Conservation (phyloP, 306 rosid genomes). For the Argentina anserina region DNA sequence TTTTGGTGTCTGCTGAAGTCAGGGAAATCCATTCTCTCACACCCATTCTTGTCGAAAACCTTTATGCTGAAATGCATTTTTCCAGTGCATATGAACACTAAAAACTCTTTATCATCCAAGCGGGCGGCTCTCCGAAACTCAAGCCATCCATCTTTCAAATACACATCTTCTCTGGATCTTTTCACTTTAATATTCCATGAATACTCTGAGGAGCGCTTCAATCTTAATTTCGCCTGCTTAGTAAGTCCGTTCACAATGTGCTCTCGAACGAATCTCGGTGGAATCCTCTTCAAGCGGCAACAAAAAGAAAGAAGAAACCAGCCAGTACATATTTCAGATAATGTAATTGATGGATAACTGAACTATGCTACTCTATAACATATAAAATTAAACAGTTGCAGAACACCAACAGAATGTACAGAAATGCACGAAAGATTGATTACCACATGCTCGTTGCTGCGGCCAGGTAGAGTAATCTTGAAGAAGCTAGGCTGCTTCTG, state of each 20-base stretch:
- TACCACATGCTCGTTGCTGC: conserved; percentile 23
- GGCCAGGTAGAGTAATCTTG: neutral
- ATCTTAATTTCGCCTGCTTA: neutral
- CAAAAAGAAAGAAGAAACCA: neutral
- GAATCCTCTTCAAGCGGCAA: conserved; percentile 14
- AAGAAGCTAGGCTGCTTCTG: neutral
- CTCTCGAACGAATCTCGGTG: conserved; percentile 1
- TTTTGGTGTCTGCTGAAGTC: neutral
- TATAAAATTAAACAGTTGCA: neutral
- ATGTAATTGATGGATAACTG: neutral
- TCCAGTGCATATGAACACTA: conserved; percentile 9
- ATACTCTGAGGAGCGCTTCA: neutral
- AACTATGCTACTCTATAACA: neutral
- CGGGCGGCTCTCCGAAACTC: conserved; percentile 9
- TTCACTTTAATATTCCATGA: neutral
- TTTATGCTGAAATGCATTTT: conserved; percentile 7
- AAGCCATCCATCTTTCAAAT: conserved; percentile 13
- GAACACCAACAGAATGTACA: neutral
- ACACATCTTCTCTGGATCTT: neutral
- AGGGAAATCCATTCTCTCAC: conserved; percentile 12
- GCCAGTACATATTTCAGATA: neutral
- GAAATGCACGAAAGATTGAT: conserved; percentile 10
- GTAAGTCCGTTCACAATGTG: conserved; percentile 10
- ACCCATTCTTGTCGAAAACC: conserved; percentile 3
- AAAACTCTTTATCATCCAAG: conserved; percentile 5